A percentile compares a stretch with the other conserved stretches of the same genome.
phyloP scores from a whole-genome alignment of 2,329 filamentous ascomycete genomes.

The Xylariales sp. region DNA sequence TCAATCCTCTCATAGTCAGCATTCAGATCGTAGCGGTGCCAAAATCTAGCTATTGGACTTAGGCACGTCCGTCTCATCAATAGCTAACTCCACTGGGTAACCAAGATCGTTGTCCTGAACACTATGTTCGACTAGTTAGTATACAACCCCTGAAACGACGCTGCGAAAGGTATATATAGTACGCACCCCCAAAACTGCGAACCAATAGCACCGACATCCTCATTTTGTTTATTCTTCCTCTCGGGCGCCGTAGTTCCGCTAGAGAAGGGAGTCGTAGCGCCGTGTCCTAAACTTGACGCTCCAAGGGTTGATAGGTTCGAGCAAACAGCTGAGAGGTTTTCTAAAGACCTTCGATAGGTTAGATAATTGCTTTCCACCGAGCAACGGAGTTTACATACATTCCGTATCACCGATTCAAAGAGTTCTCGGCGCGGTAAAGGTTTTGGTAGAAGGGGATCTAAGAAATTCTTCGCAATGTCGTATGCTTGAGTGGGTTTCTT shows the following conservation, averaged over 20 bases:
- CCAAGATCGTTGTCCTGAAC: conserved; percentile 17
- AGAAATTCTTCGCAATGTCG: not conserved
- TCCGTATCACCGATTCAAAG: too few relatives aligned
- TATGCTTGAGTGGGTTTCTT: not conserved
- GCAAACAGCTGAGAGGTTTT: not conserved
- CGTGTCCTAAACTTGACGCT: not conserved
- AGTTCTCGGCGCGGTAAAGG: too few relatives aligned
- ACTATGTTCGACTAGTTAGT: conserved; percentile 4
- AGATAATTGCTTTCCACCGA: not conserved
- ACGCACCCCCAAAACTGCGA: conserved; percentile 24
- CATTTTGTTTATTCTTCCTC: conserved; percentile 16
- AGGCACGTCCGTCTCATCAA: not conserved
- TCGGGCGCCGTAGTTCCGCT: not conserved
- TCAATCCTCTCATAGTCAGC: too few relatives aligned
- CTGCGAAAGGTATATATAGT: not conserved
- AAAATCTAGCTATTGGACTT: not conserved
- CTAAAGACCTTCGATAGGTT: conserved; percentile 8
- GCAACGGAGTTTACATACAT: too few relatives aligned
- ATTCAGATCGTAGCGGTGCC: too few relatives aligned
- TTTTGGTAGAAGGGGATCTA: too few relatives aligned
- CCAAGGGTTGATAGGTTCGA: not conserved
- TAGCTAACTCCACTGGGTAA: conserved; percentile 3
- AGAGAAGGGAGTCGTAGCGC: not conserved
- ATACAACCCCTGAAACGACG: not conserved
- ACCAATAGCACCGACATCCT: conserved; percentile 20